Evolutionary conservation across 2,329 filamentous ascomycete species (phyloP).

Genomic region (Ramichloridium luteum): DNA sequence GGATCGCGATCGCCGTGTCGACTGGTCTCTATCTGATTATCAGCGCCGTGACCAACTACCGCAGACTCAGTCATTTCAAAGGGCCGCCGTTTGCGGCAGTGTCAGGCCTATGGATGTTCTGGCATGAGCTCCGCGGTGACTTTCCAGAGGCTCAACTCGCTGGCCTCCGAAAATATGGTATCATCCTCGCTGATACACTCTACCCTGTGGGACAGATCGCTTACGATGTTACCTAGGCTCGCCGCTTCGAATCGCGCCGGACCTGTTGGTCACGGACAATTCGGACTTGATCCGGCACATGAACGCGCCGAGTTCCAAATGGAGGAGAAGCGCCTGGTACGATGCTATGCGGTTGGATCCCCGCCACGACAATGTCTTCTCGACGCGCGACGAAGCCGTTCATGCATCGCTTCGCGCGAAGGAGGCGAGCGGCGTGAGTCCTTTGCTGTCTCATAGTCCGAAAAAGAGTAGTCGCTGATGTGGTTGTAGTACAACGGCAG

Average conservation of each 20-base stretch:
- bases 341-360: conserved; percentile 41
- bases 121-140: conserved; percentile 13
- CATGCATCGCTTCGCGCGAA: conserved; percentile 38
- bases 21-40: conserved; percentile 14
- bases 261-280: conserved; percentile 38
- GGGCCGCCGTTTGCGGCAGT: conserved; percentile 16
- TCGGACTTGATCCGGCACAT: conserved; percentile 36
- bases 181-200: conserved; percentile 2
- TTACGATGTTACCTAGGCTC: conserved; percentile 20
- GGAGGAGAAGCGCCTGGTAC: conserved; percentile 33
- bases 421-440: conserved; percentile 39
- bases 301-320: conserved; percentile 26
- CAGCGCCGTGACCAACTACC: conserved; percentile 14
- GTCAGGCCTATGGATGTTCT: conserved; percentile 19
- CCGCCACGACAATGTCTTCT: conserved; percentile 43
- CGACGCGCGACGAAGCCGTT: conserved; percentile 36
- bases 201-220: conserved; percentile 4
- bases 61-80: conserved; percentile 17
- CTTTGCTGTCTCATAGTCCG: not conserved
- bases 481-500: conserved; percentile 40
- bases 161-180: conserved; percentile 20
- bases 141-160: conserved; percentile 14
- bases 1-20: too few relatives aligned
- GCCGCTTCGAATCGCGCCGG: conserved; percentile 37
- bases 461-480: conserved; percentile 2